Evolutionary conservation across 305 asterid genomes (phyloP).

Genomic region (Fraxinus albicans): DNA sequence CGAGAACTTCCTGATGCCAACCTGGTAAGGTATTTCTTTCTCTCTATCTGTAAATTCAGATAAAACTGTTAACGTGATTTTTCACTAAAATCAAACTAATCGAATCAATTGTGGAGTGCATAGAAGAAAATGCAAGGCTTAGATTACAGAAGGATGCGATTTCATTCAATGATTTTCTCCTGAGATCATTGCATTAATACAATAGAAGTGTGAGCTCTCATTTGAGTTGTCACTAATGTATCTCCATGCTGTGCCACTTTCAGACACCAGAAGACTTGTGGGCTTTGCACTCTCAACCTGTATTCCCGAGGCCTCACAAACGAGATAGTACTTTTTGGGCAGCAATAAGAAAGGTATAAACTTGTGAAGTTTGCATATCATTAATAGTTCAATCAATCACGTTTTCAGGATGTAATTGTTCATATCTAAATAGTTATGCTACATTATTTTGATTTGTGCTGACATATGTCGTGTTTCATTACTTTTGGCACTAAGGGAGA

Average conservation of each 20-base stretch:
- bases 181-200: constrained; percentile 15
- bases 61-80: constrained; percentile 2
- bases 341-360: constrained; percentile 77
- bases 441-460: background rate
- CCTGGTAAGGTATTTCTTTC: constrained; percentile 96
- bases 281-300: constrained; percentile 89
- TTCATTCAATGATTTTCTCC: constrained; percentile 16
- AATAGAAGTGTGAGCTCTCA: constrained; percentile 17
- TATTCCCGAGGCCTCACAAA: constrained; percentile 83
- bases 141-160: background rate
- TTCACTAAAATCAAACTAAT: constrained; percentile 12
- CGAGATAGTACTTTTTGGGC: constrained; percentile 66
- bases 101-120: constrained; percentile 2
- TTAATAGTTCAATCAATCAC: background rate
- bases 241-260: constrained; percentile 28
- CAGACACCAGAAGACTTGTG: constrained; percentile 97
- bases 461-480: background rate
- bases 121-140: background rate
- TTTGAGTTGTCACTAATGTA: constrained; percentile 31
- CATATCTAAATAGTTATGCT: background rate
- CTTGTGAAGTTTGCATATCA: constrained; percentile 1
- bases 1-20: constrained; percentile 99
- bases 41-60: constrained; percentile 34
- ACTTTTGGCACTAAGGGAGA: background rate
- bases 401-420: constrained; percentile 3